These are phyloP conservation scores for Teratosphaeria destructans DNA, from an alignment of 2,329 filamentous ascomycete species.

Conservation along the genomic window DNA sequence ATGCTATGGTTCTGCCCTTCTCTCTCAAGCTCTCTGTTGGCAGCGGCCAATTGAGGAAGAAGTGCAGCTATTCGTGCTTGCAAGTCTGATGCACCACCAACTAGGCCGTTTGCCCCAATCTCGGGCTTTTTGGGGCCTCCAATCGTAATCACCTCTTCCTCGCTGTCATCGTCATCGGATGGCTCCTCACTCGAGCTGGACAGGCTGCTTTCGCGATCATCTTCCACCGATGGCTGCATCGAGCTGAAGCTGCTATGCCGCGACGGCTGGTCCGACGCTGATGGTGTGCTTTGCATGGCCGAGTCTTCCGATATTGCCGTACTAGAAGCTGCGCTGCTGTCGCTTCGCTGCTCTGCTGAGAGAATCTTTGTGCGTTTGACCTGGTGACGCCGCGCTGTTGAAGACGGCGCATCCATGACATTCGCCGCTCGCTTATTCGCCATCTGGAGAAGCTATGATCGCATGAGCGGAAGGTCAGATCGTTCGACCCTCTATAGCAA, in stretches of 20 bases:
- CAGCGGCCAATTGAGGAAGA: constrained; percentile 21
- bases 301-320: constrained; percentile 5
- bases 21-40: constrained; percentile 19
- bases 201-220: constrained; percentile 5
- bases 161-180: background rate
- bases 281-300: constrained; percentile 4
- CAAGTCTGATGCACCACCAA: constrained; percentile 13
- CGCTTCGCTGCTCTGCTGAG: constrained; percentile 1
- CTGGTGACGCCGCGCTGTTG: background rate
- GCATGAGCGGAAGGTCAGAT: background rate
- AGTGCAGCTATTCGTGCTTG: constrained; percentile 19
- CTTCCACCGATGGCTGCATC: background rate
- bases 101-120: constrained; percentile 6
- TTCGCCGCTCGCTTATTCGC: background rate
- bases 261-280: background rate
- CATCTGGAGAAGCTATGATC: background rate
- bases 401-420: background rate
- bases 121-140: constrained; percentile 10
- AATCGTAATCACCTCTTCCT: constrained; percentile 5
- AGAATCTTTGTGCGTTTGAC: constrained; percentile 1
- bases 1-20: constrained; percentile 17
- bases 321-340: constrained; percentile 4
- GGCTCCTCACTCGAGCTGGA: constrained; percentile 7
- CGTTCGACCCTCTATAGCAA: background rate
- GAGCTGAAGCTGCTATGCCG: background rate